Conservation (phyloP, 768 basidiomycete genomes). For the Phylloporus sp. region DNA sequence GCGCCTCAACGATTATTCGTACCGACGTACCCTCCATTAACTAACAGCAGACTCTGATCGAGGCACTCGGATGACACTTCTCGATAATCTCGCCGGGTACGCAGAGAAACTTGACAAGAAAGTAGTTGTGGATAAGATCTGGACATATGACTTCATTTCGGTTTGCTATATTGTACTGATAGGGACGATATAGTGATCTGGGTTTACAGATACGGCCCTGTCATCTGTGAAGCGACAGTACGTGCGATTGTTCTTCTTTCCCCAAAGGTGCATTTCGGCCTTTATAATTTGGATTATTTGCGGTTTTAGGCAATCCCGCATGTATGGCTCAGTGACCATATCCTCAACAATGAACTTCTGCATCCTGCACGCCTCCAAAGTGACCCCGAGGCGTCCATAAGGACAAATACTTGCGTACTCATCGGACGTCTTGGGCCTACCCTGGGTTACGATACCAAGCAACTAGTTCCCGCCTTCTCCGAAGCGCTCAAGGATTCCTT, state of each 20-base stretch:
- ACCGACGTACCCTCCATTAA: slow-evolving; percentile 82
- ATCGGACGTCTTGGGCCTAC: slow-evolving; percentile 86
- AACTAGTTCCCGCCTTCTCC: slow-evolving; percentile 90
- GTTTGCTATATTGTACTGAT: not conserved
- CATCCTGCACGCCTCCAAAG: slow-evolving; percentile 89
- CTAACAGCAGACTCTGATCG: slow-evolving; percentile 91
- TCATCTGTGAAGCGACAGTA: slow-evolving; percentile 92
- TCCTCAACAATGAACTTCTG: slow-evolving; percentile 94
- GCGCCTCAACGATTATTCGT: not conserved
- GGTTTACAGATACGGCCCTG: slow-evolving; percentile 88
- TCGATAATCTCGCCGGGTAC: slow-evolving; percentile 82
- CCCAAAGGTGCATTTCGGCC: slow-evolving; percentile 57
- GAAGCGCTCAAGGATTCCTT: slow-evolving; percentile 88
- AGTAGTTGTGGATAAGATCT: slow-evolving; percentile 81
- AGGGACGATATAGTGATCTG: slow-evolving; percentile 66
- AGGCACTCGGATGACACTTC: slow-evolving; percentile 88
- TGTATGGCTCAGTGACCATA: slow-evolving; percentile 75
- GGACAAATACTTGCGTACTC: slow-evolving; percentile 96
- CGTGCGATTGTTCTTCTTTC: slow-evolving; percentile 82
- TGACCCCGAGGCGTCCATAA: slow-evolving; percentile 90
- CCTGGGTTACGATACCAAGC: slow-evolving; percentile 83
- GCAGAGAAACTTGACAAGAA: slow-evolving; percentile 85
- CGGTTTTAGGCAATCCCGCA: slow-evolving; percentile 1
- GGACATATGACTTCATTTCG: slow-evolving; percentile 36
- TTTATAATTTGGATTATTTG: not conserved